phyloP scores from a whole-genome alignment of 106 monocot species.

The Phalaenopsis equestris region DNA sequence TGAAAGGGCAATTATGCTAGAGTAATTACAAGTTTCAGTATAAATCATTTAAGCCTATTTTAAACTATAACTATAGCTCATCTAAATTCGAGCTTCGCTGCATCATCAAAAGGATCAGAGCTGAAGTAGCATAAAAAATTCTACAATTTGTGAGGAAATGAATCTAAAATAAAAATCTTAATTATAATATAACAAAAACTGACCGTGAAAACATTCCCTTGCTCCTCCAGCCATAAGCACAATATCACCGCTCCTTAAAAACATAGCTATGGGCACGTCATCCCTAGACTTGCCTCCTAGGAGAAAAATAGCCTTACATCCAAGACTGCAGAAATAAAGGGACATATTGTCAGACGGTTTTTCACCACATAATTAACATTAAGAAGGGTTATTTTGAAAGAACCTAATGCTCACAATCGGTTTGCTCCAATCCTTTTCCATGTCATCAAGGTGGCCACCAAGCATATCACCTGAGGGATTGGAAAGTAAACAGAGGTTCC shows the following conservation, averaged over 20 bases:
- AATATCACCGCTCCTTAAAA: constrained; percentile 75
- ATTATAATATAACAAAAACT: constrained; percentile 16
- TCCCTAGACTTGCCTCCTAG: constrained; percentile 82
- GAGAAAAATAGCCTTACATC: constrained; percentile 88
- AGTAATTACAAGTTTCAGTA: background rate
- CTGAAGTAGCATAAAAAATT: background rate
- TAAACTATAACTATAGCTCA: background rate
- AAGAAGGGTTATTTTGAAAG: background rate
- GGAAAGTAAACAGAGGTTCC: background rate
- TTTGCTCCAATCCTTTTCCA: constrained; percentile 95
- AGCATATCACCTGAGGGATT: constrained; percentile 88
- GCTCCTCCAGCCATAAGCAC: constrained; percentile 89
- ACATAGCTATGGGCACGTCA: constrained; percentile 76
- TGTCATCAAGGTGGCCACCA: constrained; percentile 94
- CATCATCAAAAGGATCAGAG: background rate
- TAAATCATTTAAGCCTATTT: background rate
- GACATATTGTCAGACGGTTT: background rate
- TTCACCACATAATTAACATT: background rate
- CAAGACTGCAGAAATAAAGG: constrained; percentile 46
- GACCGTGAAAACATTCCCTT: constrained; percentile 91
- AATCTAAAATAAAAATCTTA: background rate
- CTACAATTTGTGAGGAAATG: background rate
- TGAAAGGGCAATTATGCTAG: background rate
- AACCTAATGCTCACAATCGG: constrained; percentile 99
- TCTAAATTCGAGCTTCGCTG: background rate